Evolutionary conservation across 495 filamentous ascomycete genomes (phyloP).

Genomic region (Penicillium robsamsonii): DNA sequence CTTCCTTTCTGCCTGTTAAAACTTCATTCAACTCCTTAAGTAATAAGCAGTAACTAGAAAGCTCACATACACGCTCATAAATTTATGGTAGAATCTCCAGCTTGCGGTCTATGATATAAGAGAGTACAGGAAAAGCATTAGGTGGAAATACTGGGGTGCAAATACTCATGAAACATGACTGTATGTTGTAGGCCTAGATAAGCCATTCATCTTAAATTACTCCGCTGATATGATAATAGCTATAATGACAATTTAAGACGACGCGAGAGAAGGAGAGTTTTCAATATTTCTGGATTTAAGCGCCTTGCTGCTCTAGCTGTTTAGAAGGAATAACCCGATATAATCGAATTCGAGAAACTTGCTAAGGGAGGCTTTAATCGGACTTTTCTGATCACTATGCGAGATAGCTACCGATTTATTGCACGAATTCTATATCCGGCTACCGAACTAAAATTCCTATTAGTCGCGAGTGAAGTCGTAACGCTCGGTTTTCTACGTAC

Average conservation of each 20-base stretch:
- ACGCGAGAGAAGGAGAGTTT: neutral
- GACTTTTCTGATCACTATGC: conserved; percentile 25
- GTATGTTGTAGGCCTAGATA: neutral
- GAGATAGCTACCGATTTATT: conserved; percentile 25
- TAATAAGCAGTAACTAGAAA: too few relatives aligned
- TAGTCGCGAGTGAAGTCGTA: conserved; percentile 36
- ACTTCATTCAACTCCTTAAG: too few relatives aligned
- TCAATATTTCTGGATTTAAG: conserved; percentile 30
- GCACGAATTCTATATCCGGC: conserved; percentile 18
- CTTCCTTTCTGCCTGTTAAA: too few relatives aligned
- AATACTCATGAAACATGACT: too few relatives aligned
- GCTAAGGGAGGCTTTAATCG: conserved; percentile 37
- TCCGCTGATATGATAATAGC: conserved; percentile 5
- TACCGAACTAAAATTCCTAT: conserved; percentile 7
- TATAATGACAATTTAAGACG: conserved; percentile 23
- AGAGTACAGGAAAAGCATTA: too few relatives aligned
- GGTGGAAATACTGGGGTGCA: too few relatives aligned
- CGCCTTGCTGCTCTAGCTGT: conserved; percentile 22
- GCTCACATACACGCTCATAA: too few relatives aligned
- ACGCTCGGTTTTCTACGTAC: conserved; percentile 32
- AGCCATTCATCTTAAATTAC: neutral
- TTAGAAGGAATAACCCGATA: conserved; percentile 10
- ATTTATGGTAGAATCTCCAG: too few relatives aligned
- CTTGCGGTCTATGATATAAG: too few relatives aligned
- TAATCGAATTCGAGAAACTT: conserved; percentile 28